Conservation (phyloP, 306 rosid genomes). For the Fragaria iinumae region DNA sequence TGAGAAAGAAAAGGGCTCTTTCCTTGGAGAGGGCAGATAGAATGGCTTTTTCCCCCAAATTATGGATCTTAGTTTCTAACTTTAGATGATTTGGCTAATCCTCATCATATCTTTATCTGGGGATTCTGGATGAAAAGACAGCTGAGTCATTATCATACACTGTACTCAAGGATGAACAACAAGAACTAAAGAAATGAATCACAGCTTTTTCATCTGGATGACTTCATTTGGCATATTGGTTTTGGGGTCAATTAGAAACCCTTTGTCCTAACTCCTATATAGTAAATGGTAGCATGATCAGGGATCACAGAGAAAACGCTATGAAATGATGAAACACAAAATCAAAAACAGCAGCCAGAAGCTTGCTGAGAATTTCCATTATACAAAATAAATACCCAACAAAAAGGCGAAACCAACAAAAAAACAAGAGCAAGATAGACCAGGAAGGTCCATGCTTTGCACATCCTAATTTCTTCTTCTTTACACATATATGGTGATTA, state of each 20-base stretch:
- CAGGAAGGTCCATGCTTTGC: constrained; percentile 27
- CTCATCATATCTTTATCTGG: neutral
- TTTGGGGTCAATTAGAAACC: neutral
- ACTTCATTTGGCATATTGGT: neutral
- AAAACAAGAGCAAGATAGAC: constrained; percentile 31
- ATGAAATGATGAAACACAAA: constrained; percentile 24
- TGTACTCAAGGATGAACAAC: neutral
- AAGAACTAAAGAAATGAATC: neutral
- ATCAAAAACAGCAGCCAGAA: constrained; percentile 40
- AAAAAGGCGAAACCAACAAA: neutral
- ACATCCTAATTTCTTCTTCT: constrained; percentile 42
- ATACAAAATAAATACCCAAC: constrained; percentile 40
- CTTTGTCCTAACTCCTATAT: neutral
- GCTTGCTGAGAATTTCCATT: constrained; percentile 33
- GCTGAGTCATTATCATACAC: neutral
- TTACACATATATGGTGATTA: constrained; percentile 36
- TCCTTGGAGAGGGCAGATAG: neutral
- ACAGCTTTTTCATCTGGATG: neutral
- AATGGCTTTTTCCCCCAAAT: neutral
- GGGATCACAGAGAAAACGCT: constrained; percentile 1
- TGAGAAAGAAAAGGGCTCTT: neutral
- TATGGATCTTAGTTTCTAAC: neutral
- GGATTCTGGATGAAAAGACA: neutral
- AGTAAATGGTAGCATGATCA: neutral
- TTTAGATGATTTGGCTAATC: neutral